Base-by-base conservation (phyloP, 768 basidiomycete genomes). In the Lactifluus hygrophoroides region DNA sequence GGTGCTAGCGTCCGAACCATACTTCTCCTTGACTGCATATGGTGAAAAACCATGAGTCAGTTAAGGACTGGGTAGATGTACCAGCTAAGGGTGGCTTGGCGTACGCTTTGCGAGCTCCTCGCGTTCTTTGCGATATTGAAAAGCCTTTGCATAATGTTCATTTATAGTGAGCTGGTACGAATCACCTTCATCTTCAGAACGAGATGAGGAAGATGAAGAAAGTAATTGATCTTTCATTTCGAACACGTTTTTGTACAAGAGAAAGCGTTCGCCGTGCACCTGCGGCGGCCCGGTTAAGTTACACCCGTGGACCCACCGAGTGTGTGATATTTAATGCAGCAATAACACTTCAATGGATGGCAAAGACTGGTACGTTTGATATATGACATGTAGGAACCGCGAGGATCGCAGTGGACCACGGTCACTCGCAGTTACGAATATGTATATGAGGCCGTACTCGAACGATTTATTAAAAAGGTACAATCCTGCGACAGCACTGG, bases 1-100 rank as follows among this genome's bases (percentile, higher is more conserved):
- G 13, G 77, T 76, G 35, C 84, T 83, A 38, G 72, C 73, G 67
- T 89, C 86, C 0, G 87, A 88, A 21, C 90, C 88, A 69, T 94
- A 91, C 72, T 93, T 90, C 54, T 87, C 88, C 72, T 90, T 88
- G 51, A 94, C 91, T 92, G 55, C n/a, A 66, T 19, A 54, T 58
- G 27, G 17, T 6, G 50, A 32, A 13, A 21, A 58, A 49, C 58
- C 21, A 51, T 51, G 25, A 37, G 50, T 37, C 42, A 14, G 55
- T 19, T n/a, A 16, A 57, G 16, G n/a, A 37, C 14, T 17, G 17
- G 17, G 7, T 3, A 5, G 19, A 7, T 21, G 25, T 28, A 2
- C 30, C 25, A 35, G 5, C 6, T 10, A 3, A 14, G 10, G 8
- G 25, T 9, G 19, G 25, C n/a, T n/a, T 11, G 8, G 77, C 86